Base-by-base conservation (phyloP, 768 basidiomycete species). In the Leccinum arenicola region DNA sequence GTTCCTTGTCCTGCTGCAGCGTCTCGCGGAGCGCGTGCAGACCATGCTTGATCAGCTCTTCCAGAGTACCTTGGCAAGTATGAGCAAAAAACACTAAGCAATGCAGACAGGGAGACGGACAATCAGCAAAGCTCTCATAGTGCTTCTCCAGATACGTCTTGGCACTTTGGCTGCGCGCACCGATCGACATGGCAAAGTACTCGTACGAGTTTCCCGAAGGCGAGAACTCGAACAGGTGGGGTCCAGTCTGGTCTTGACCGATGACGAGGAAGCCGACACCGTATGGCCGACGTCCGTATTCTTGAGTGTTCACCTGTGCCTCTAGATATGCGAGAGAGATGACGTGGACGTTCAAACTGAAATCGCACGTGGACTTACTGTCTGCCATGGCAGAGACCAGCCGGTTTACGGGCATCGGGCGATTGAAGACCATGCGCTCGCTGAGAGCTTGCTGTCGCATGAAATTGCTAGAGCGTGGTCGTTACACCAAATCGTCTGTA, bases 381-480 rank as follows among this genome's bases (percentile, higher is more conserved):
- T 98, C 95, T 27, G 97, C 95, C 67, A 98, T 95, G 57, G 92
- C 80, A 55, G 89, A 88, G 6, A 98, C 97, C 33, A 98, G 87
- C 55, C 96, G 84, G 70, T 92, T 93, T 0, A 98, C 92, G 54
- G 97, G 97, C 52, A 97, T 85, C 21, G 95, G 92, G 47, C 97
- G 86, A 76, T 92, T 96, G 80, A 95, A 97, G 52, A 91, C 77
- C 96, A 99, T 98, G 64, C 88, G 87, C 12, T 90, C 92, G 33
- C 85, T 85, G 89, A 98, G 94, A 52, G 97, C 96, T 77, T 98
- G 93, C 74, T 98, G 97, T 40, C 97, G 85, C 97, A 99, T 98
- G 74, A 96, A 98, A 78, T 99, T 98, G 73, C 96, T 98, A 67
- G 3, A 58, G 35, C 14, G 50, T 54, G 54, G 58, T 55, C 29